Evolutionary conservation across 1,139 yeast species (phyloP), one percentile per base, ranked within the genome.

Genomic region (Magnusiomyces tetraspermus): DNA sequence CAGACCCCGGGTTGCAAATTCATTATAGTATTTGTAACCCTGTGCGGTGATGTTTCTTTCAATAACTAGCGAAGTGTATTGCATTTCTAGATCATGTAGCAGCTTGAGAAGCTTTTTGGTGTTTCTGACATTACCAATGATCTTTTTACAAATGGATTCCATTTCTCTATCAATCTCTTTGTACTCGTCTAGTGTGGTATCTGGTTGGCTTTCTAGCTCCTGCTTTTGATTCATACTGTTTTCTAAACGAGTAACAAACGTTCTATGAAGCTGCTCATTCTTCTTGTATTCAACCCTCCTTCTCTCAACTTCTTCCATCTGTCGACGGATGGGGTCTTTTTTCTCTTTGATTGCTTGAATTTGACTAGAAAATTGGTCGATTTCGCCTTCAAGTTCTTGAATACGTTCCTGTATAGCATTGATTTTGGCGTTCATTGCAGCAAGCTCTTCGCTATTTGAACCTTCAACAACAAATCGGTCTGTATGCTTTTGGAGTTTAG

Each of bases 1-100:
- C 50, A 57, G 55, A 2, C 57, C 58, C 21, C 46, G 46, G 4
- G 21, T 48, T 8, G 56, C 46, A 8, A 58, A 43, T 15, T 33
- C 22, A 13, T 38, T 11, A 31, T 53, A 53, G n/a, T 43, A 23
- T 1, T 23, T 8, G 2, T 48, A 23, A 19, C 50, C 56, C 19
- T 51, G 50, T 3, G 38, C 50, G 45, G 42, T 48, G 15, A 44
- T 26, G 6, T 23, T 33, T 2, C 43, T 21, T 28, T 28, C 33
- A 11, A 28, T 28, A 11, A 28, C 11, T 11, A 28, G 11, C 11
- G 33, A 28, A 28, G 33, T 8, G 33, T 28, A 28, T 11, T 28
- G 33, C 11, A 11, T 11, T 28, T 28, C 33, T 28, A 28, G 11
- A 28, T 28, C 33, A 8, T 8, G 6, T 11, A 8, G 33, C 33